These are phyloP conservation scores for Calonectria pauciramosa DNA, from an alignment of 2,329 filamentous ascomycete genomes.

Conservation along the genomic window DNA sequence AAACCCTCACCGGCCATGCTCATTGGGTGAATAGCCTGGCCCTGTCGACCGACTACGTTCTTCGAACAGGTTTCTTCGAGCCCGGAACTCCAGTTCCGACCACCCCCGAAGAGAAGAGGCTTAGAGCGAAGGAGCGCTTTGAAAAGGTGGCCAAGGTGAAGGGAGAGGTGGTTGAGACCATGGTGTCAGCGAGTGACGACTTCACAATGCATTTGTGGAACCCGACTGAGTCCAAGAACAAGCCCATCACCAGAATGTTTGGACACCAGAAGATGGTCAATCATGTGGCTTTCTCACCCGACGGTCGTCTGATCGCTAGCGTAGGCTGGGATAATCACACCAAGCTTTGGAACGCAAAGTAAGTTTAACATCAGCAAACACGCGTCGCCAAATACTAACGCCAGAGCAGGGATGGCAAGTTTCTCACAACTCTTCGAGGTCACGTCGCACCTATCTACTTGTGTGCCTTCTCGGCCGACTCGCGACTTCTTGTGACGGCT, in stretches of 20 bases:
- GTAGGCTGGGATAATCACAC: slow-evolving; percentile 7
- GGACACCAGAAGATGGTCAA: slow-evolving; percentile 9
- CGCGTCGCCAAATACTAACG: neutral
- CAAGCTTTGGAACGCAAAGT: neutral
- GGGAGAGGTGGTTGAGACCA: neutral
- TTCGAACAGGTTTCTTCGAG: neutral
- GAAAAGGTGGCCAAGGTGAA: slow-evolving; percentile 4
- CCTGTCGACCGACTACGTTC: neutral
- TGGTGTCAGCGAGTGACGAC: neutral
- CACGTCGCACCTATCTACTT: slow-evolving; percentile 4
- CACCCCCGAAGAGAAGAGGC: neutral
- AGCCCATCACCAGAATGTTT: neutral
- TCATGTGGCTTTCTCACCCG: neutral
- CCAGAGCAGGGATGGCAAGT: neutral
- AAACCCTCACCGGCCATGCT: neutral
- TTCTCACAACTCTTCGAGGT: neutral
- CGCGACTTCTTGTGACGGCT: neutral
- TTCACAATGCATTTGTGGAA: slow-evolving; percentile 8
- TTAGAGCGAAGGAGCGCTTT: neutral
- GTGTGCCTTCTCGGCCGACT: neutral
- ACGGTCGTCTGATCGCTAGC: neutral
- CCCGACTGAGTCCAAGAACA: neutral
- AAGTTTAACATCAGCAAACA: neutral
- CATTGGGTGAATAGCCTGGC: slow-evolving; percentile 3
- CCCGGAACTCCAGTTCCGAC: neutral